Base-by-base conservation (phyloP, 2,329 filamentous ascomycete species). In the Beauveria caledonica region DNA sequence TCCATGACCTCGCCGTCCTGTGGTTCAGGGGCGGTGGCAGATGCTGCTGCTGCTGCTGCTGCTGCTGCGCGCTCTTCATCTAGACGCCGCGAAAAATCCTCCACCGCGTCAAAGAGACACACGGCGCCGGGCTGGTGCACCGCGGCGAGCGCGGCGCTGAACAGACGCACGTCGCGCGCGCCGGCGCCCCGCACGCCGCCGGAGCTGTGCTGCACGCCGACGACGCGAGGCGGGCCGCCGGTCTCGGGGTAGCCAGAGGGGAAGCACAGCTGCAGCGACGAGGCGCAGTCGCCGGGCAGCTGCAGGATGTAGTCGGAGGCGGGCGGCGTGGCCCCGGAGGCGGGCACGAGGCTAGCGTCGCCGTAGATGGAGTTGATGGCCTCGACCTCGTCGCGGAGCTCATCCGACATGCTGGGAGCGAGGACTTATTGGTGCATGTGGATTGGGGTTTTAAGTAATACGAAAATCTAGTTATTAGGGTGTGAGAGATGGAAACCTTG, bases 51-150 rank as follows among this genome's bases (percentile, higher is more conserved):
- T 29, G 53, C 64, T 6, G 50, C 45, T 27, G 6, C 27, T 27
- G 25, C 25, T 27, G 27, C 27, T 29, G 51, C 63, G 5, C 50
- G 49, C 13, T 60, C 63, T 51, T 74, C 72, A 59, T 75, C 73
- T 2, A 72, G 71, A 21, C 77, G 67, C 57, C 80, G 77, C 60
- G 76, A 79, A 64, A 88, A 76, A 68, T 89, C 87, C 68, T 96
- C 92, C 42, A 97, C 81, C n/a, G 95, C 81, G 70, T 97, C 93
- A 68, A 92, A 99, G 3, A 99, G 77, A 68, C 92, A 97, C 23
- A 96, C 91, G 46, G 21, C 56, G 57, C 85, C 81, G 0, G 91
- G 92, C 0, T 85, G 79, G 71, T 87, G 96, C 5, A 89, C 81
- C n/a, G 79, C 77, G 1, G 77, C 78, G 36, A 97, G 74, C 0